Percentiles rank a stretch among this genome's conserved stretches.
Conservation (phyloP, 2,329 filamentous ascomycete species). For the Fragosphaeria purpurea region DNA sequence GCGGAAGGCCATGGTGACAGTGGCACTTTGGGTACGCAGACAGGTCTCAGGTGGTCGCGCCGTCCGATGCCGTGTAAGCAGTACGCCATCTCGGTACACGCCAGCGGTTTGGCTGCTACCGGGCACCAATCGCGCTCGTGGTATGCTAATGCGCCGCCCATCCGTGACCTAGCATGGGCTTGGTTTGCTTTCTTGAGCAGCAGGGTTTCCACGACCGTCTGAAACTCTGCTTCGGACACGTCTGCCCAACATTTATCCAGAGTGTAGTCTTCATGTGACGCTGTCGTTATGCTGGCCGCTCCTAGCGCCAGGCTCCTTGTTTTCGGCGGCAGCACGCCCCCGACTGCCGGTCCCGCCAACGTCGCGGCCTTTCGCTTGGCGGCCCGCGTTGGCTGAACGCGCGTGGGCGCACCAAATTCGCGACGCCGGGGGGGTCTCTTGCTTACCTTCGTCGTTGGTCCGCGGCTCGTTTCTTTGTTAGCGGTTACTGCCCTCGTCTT, state of each 20-base stretch:
- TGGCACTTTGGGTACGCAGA: no score
- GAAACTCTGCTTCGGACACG: no score
- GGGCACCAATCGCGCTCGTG: constrained; percentile 3
- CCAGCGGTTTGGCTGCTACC: constrained; percentile 6
- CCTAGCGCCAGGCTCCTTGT: no score
- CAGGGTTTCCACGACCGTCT: no score
- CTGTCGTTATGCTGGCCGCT: no score
- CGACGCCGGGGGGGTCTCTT: not conserved
- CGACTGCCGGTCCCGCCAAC: not conserved
- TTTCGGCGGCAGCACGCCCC: no score
- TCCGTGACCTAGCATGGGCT: no score
- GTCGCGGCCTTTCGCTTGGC: constrained; percentile 5
- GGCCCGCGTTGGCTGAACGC: constrained; percentile 8
- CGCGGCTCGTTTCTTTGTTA: not conserved
- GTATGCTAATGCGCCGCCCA: no score
- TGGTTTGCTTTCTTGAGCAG: not conserved
- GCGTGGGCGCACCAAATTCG: not conserved
- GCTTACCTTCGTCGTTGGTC: not conserved
- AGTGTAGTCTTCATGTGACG: no score
- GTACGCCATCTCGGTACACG: constrained; percentile 6
- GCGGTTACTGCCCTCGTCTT: not conserved
- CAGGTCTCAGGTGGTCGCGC: no score
- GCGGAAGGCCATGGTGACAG: no score
- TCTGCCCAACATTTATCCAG: no score
- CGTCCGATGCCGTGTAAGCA: constrained; percentile 5